Evolutionary conservation across 1,139 yeast species (phyloP).

Genomic region (Yamadazyma atmosphaerica): DNA sequence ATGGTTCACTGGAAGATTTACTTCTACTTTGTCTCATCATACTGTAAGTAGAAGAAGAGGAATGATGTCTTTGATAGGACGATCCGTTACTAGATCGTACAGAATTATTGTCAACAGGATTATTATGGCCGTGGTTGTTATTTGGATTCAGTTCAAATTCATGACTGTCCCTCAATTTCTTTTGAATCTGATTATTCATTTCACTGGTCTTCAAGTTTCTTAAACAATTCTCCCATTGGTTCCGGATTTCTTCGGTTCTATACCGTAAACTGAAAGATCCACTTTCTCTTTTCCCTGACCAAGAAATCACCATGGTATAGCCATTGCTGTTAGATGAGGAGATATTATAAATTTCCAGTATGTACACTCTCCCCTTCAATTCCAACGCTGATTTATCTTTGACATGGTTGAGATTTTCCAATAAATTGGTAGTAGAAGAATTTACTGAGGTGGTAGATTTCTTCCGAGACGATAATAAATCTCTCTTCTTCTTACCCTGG

Average conservation of each 20-base stretch:
- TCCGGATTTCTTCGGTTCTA: conserved; percentile 67
- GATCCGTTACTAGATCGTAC: conserved; percentile 33
- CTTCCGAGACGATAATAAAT: conserved; percentile 42
- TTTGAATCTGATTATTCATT: conserved; percentile 42
- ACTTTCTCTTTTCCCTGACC: conserved; percentile 77
- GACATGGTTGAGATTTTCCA: conserved; percentile 36
- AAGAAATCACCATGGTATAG: conserved; percentile 65
- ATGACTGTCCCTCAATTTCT: conserved; percentile 41
- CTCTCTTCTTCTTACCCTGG: conserved; percentile 34
- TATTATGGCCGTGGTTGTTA: conserved; percentile 12
- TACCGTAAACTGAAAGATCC: conserved; percentile 73
- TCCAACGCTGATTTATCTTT: conserved; percentile 45
- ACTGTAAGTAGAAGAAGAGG: conserved; percentile 47
- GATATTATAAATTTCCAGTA: conserved; percentile 62
- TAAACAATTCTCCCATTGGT: conserved; percentile 69
- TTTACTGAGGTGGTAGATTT: conserved; percentile 34
- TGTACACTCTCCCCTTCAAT: conserved; percentile 68
- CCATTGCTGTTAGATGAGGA: conserved; percentile 40
- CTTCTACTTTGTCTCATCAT: conserved; percentile 43
- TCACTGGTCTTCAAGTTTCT: conserved; percentile 44
- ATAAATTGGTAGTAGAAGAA: conserved; percentile 38
- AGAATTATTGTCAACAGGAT: conserved; percentile 16
- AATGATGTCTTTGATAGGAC: conserved; percentile 40
- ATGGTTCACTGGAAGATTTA: conserved; percentile 23
- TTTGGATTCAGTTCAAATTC: conserved; percentile 24